These are phyloP conservation scores for Phytopythium helicoides DNA, from an alignment of 352 stramenopile species.

Conservation along the genomic window DNA sequence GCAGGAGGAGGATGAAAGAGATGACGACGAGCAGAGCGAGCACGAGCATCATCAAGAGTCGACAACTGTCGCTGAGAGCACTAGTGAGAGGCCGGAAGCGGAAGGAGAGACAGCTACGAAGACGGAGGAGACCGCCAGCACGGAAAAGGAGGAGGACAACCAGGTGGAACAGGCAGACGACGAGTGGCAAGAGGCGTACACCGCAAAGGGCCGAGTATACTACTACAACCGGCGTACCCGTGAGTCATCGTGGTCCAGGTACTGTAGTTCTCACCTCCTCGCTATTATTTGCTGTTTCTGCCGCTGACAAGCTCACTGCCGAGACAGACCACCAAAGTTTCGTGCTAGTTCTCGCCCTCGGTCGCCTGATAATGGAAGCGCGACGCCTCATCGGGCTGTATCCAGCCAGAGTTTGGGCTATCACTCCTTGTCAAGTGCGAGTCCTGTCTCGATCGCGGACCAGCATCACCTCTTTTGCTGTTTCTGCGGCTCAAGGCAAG, in stretches of 20 bases:
- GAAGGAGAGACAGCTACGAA: constrained; percentile 2
- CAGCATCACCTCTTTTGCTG: constrained; percentile 64
- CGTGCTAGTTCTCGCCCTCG: constrained; percentile 5
- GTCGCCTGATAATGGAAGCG: constrained; percentile 3
- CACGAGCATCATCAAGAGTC: constrained; percentile 9
- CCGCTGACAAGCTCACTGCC: background rate
- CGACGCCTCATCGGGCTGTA: constrained; percentile 16
- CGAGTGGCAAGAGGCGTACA: constrained; percentile 85
- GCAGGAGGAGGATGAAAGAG: constrained; percentile 9
- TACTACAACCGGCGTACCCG: constrained; percentile 87
- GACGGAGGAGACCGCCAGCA: constrained; percentile 2
- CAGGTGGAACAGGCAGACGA: constrained; percentile 20
- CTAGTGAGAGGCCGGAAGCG: background rate
- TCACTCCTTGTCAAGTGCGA: constrained; percentile 16
- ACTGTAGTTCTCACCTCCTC: too few relatives aligned
- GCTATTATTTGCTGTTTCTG: background rate
- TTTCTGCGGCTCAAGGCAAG: constrained; percentile 60
- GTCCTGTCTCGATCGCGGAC: constrained; percentile 19
- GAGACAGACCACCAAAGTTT: constrained; percentile 12
- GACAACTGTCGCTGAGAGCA: background rate
- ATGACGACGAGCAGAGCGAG: constrained; percentile 8
- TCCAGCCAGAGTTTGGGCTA: constrained; percentile 30
- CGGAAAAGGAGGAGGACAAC: constrained; percentile 8
- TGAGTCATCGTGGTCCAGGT: constrained; percentile 87
- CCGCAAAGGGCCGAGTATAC: constrained; percentile 82